Percentiles rank a stretch among this genome's conserved stretches.
Evolutionary conservation across 2,329 filamentous ascomycete genomes (phyloP).

Genomic region (Ustulina deusta): DNA sequence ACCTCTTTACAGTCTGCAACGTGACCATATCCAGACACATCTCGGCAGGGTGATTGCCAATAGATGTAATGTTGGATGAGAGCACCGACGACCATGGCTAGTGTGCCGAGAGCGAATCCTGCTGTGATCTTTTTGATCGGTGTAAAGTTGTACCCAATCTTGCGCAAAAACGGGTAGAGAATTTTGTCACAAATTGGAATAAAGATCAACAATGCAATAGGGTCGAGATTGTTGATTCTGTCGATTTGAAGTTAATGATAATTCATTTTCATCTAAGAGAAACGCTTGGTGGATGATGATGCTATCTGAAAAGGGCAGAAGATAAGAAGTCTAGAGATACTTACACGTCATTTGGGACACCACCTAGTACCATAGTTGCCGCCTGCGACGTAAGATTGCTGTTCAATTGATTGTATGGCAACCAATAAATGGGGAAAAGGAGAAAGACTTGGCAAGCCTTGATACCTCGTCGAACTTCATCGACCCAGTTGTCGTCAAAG

Average conservation of each 20-base stretch:
- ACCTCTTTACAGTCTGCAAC: constrained; percentile 57
- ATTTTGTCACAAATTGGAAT: constrained; percentile 72
- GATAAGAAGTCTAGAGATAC: neutral
- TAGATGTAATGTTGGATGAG: constrained; percentile 71
- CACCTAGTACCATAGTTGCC: constrained; percentile 67
- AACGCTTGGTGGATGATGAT: neutral
- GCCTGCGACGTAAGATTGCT: constrained; percentile 75
- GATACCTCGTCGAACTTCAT: constrained; percentile 74
- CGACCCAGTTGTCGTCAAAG: constrained; percentile 78
- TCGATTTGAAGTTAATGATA: constrained; percentile 1
- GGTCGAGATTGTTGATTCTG: constrained; percentile 73
- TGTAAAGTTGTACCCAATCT: constrained; percentile 68
- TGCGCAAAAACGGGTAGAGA: constrained; percentile 72
- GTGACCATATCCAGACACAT: constrained; percentile 59
- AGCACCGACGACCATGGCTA: constrained; percentile 69
- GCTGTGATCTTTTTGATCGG: constrained; percentile 75
- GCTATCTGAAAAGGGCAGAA: too few species aligned
- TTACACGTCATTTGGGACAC: constrained; percentile 74
- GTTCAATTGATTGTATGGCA: constrained; percentile 75
- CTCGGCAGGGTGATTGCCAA: constrained; percentile 46
- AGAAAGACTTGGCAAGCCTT: constrained; percentile 71
- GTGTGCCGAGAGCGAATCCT: constrained; percentile 68
- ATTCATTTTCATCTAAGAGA: neutral
- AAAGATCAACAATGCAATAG: constrained; percentile 74
- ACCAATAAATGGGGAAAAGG: constrained; percentile 73